A percentile compares a stretch with the other conserved stretches of the same genome.
Evolutionary conservation across 2,329 filamentous ascomycete genomes (phyloP).

Genomic region (Microascus cirrosus): DNA sequence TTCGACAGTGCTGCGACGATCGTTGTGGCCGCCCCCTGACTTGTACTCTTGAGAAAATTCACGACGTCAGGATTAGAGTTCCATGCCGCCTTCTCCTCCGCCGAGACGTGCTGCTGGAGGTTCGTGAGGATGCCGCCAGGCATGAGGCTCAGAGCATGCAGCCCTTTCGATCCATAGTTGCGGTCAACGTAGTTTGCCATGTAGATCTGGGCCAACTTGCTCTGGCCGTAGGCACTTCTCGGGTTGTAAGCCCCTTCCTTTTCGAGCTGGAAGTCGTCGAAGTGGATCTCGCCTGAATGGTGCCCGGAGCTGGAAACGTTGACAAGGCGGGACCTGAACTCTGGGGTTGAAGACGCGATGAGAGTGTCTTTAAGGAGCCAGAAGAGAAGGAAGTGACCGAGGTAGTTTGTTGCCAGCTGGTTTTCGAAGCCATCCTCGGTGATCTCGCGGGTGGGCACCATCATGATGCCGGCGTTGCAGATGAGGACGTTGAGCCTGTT

Average conservation of each 20-base stretch:
- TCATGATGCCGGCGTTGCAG: conserved; percentile 11
- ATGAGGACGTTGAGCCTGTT: conserved; percentile 13
- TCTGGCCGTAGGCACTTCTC: conserved; percentile 29
- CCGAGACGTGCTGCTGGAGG: background rate
- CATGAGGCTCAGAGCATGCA: conserved; percentile 32
- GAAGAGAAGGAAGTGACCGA: conserved; percentile 42
- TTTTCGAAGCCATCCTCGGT: conserved; percentile 14
- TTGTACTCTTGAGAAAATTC: background rate
- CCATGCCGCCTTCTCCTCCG: conserved; percentile 6
- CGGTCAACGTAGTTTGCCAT: conserved; percentile 39
- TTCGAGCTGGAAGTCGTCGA: conserved; percentile 20
- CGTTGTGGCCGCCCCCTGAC: conserved; percentile 36
- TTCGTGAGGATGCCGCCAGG: conserved; percentile 28
- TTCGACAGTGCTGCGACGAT: conserved; percentile 29
- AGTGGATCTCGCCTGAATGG: conserved; percentile 16
- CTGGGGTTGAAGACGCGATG: conserved; percentile 21
- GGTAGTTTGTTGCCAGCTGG: conserved; percentile 41
- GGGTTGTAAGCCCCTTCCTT: conserved; percentile 18
- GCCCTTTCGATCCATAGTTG: conserved; percentile 26
- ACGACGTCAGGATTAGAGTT: conserved; percentile 7
- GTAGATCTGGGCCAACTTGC: conserved; percentile 39
- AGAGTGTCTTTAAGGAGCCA: conserved; percentile 32
- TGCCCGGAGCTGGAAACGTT: conserved; percentile 30
- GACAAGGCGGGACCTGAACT: conserved; percentile 34
- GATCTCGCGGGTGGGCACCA: conserved; percentile 5